Percentiles rank a stretch among this genome's conserved stretches.
Evolutionary conservation across 768 basidiomycete genomes (phyloP).

Genomic region (Kwoniella botswanensis): DNA sequence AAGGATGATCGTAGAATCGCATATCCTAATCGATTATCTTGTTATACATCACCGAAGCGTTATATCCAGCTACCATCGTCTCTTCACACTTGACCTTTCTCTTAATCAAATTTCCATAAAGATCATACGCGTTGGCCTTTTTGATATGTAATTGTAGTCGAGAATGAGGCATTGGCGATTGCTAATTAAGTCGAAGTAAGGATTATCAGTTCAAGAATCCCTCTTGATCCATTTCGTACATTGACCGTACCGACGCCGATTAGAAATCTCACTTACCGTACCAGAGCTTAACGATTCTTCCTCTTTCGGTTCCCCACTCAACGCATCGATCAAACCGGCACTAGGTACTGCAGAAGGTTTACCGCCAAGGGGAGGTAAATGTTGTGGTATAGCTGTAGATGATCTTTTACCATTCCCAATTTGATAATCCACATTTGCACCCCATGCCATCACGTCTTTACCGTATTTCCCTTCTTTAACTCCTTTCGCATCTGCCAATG

Average conservation of each 20-base stretch:
- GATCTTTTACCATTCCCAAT: constrained; percentile 60
- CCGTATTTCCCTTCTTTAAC: constrained; percentile 53
- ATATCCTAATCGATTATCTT: constrained; percentile 51
- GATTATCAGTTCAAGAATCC: not conserved
- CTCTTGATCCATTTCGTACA: no score
- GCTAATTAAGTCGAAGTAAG: constrained; percentile 13
- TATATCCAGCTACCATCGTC: constrained; percentile 57
- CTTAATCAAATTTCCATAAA: constrained; percentile 53
- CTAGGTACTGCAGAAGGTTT: constrained; percentile 9
- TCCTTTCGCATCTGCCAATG: constrained; percentile 59
- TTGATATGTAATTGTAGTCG: constrained; percentile 56
- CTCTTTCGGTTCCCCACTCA: constrained; percentile 5
- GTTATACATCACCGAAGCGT: constrained; percentile 59
- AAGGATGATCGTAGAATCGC: no score
- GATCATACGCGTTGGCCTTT: constrained; percentile 50
- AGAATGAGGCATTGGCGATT: constrained; percentile 59
- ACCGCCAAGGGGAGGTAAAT: constrained; percentile 55
- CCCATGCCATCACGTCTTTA: constrained; percentile 58
- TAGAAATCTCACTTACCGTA: constrained; percentile 31
- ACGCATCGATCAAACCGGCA: constrained; percentile 12
- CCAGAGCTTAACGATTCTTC: constrained; percentile 50
- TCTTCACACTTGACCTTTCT: constrained; percentile 56
- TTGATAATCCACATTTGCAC: constrained; percentile 56
- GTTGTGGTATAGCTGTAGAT: constrained; percentile 59
- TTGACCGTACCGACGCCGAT: no score